Percentiles rank a stretch among this genome's conserved stretches.
phyloP scores from a whole-genome alignment of 148 eudicot species.

The Salicornia ramosissima region DNA sequence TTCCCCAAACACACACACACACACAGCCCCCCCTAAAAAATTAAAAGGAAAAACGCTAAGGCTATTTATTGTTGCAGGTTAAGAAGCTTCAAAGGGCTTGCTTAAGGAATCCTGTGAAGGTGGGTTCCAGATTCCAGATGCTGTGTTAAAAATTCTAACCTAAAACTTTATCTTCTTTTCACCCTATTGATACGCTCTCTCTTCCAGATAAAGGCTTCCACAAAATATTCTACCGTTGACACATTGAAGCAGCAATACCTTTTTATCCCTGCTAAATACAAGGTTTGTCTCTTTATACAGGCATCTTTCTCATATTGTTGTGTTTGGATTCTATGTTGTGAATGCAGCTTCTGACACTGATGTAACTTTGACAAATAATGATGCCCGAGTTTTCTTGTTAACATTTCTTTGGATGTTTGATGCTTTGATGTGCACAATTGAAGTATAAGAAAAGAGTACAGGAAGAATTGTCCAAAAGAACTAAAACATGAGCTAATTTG shows the following conservation, averaged over 20 bases:
- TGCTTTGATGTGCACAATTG: too few relatives aligned
- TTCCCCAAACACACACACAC: too few relatives aligned
- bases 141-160: neutral
- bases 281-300: neutral
- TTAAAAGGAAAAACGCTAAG: too few relatives aligned
- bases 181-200: constrained; percentile 6
- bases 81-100: constrained; percentile 85
- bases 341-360: too few relatives aligned
- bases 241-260: constrained; percentile 61
- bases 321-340: neutral
- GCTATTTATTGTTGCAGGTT: constrained; percentile 44
- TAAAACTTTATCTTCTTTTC: neutral
- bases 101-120: constrained; percentile 86
- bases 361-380: too few relatives aligned
- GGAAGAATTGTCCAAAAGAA: too few relatives aligned
- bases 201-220: constrained; percentile 62
- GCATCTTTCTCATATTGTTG: neutral
- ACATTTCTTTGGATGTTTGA: too few relatives aligned
- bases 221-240: constrained; percentile 82
- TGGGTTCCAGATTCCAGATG: constrained; percentile 25
- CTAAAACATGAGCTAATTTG: too few relatives aligned
- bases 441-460: too few relatives aligned
- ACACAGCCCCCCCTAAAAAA: too few relatives aligned
- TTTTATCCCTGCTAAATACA: neutral
- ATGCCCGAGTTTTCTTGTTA: too few relatives aligned